Evolutionary conservation across 345 rosid genomes (phyloP).

Genomic region (Trapa bicornis): DNA sequence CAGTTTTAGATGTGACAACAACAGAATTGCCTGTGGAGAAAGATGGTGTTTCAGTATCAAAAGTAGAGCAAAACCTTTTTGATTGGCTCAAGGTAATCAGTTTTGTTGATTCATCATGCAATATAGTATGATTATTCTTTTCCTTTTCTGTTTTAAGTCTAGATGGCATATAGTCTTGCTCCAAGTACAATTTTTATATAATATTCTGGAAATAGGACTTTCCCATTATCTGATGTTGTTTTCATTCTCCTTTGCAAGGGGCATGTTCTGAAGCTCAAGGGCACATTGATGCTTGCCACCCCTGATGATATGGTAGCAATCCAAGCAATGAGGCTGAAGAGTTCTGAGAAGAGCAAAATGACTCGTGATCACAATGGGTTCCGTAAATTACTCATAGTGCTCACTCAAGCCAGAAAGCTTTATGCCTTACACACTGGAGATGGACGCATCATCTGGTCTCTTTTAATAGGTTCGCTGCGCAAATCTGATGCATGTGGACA

Average conservation of each 20-base stretch:
- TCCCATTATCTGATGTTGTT: slow-evolving; percentile 4
- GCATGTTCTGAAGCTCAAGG: slow-evolving; percentile 83
- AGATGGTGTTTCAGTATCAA: slow-evolving; percentile 82
- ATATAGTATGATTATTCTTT: not conserved
- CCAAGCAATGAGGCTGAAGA: slow-evolving; percentile 70
- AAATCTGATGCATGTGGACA: slow-evolving; percentile 46
- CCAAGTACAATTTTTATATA: not conserved
- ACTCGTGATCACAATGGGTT: slow-evolving; percentile 98
- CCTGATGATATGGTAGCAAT: slow-evolving; percentile 83
- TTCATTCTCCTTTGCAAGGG: slow-evolving; percentile 41
- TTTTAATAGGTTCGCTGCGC: slow-evolving; percentile 46
- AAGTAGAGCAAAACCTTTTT: slow-evolving; percentile 82
- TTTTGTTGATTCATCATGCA: slow-evolving; percentile 5
- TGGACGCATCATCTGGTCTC: slow-evolving; percentile 88
- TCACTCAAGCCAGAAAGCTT: slow-evolving; percentile 73
- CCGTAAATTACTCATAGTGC: slow-evolving; percentile 75
- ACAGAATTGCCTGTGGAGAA: slow-evolving; percentile 84
- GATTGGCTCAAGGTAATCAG: slow-evolving; percentile 88
- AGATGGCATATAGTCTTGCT: not conserved
- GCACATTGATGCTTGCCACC: slow-evolving; percentile 86
- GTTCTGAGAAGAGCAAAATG: slow-evolving; percentile 87
- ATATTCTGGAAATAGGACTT: not conserved
- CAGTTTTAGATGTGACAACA: slow-evolving; percentile 68
- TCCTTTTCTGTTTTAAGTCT: not conserved
- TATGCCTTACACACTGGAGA: slow-evolving; percentile 95